Evolutionary conservation across 257 asterid species (phyloP).

Genomic region (Nicotiana undulata): DNA sequence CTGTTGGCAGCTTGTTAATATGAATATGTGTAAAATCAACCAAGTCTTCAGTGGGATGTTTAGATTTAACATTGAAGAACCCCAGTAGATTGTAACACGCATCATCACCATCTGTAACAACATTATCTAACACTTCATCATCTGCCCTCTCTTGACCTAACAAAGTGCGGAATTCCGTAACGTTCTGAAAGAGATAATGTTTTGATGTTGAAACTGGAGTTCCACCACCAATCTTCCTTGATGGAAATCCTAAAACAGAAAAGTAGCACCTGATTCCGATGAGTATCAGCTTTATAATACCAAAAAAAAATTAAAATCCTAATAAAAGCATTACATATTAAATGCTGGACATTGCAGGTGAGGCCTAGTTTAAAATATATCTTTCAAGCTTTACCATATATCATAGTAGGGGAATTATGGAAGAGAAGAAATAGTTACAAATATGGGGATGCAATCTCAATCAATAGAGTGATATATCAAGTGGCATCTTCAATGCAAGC

Average conservation of each 20-base stretch:
- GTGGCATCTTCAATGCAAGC: too few species aligned
- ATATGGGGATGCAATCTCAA: too few species aligned
- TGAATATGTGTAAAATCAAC: conserved; percentile 72
- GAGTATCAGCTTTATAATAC: too few species aligned
- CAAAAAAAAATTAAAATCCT: too few species aligned
- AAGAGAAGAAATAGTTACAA: too few species aligned
- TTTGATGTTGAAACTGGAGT: conserved; percentile 13
- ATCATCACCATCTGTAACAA: conserved; percentile 18
- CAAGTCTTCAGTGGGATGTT: conserved; percentile 24
- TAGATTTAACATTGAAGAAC: conserved; percentile 24
- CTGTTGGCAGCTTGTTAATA: conserved; percentile 70
- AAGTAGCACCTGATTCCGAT: background rate
- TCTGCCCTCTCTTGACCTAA: conserved; percentile 22
- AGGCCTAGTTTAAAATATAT: too few species aligned
- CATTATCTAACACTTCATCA: conserved; percentile 19
- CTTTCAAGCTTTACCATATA: too few species aligned
- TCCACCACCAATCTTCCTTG: conserved; percentile 9
- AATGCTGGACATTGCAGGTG: too few species aligned
- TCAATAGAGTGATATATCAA: too few species aligned
- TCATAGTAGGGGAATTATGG: too few species aligned
- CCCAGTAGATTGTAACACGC: background rate
- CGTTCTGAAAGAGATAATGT: conserved; percentile 13
- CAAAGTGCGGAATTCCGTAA: conserved; percentile 29
- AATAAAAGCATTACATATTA: too few species aligned
- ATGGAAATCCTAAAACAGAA: conserved; percentile 22